Evolutionary conservation across 768 basidiomycete genomes (phyloP).

Genomic region (Saitozyma podzolica): DNA sequence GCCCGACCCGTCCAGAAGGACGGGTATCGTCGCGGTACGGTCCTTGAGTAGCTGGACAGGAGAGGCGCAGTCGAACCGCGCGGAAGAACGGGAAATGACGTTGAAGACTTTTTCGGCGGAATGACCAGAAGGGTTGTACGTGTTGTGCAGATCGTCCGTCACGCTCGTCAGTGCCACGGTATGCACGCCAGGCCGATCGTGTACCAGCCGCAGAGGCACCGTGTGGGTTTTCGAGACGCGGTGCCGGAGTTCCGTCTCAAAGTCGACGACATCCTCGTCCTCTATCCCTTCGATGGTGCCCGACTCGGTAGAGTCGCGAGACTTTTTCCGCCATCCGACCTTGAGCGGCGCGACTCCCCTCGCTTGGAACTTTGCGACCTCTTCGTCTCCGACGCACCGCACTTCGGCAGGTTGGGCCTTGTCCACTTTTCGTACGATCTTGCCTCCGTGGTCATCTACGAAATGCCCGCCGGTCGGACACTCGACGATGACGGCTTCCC

Average conservation of each 20-base stretch:
- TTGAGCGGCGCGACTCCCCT: slow-evolving; percentile 43
- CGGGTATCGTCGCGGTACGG: slow-evolving; percentile 61
- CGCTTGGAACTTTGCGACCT: slow-evolving; percentile 37
- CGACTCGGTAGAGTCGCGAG: slow-evolving; percentile 24
- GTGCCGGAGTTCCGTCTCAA: slow-evolving; percentile 18
- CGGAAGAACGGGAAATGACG: slow-evolving; percentile 69
- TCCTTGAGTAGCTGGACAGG: slow-evolving; percentile 70
- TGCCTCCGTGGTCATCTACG: slow-evolving; percentile 54
- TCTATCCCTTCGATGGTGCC: slow-evolving; percentile 48
- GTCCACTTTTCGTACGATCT: slow-evolving; percentile 62
- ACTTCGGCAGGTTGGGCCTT: slow-evolving; percentile 56
- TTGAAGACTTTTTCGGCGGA: slow-evolving; percentile 60
- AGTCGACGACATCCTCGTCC: slow-evolving; percentile 23
- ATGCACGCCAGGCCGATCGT: slow-evolving; percentile 55
- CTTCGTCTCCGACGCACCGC: slow-evolving; percentile 46
- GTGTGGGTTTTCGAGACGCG: slow-evolving; percentile 39
- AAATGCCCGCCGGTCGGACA: slow-evolving; percentile 75
- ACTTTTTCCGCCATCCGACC: slow-evolving; percentile 42
- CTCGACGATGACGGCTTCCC: slow-evolving; percentile 71
- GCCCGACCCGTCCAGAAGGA: slow-evolving; percentile 65
- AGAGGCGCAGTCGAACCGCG: slow-evolving; percentile 65
- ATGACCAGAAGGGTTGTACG: slow-evolving; percentile 54
- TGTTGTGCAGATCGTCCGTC: slow-evolving; percentile 78
- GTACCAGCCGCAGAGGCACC: slow-evolving; percentile 37
- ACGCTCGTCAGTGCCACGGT: slow-evolving; percentile 68